Evolutionary conservation across 257 asterid genomes (phyloP).

Genomic region (Solanum medicagineum): DNA sequence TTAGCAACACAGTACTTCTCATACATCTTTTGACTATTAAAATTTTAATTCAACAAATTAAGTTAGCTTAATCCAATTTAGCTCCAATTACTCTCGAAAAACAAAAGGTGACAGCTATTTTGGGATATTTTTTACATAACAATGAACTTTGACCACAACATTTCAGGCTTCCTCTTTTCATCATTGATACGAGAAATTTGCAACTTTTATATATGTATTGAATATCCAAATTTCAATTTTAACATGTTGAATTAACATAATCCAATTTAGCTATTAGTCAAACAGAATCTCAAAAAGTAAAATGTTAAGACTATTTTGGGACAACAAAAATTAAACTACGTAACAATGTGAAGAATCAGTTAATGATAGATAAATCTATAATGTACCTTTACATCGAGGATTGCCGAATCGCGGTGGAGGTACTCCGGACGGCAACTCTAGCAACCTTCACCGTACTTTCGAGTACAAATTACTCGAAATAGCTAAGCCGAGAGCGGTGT

Average conservation of each 20-base stretch:
- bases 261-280: background rate
- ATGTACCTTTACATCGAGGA: background rate
- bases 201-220: background rate
- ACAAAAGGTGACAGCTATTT: background rate
- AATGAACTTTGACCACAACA: background rate
- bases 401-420: constrained; percentile 23
- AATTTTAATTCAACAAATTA: background rate
- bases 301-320: background rate
- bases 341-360: background rate
- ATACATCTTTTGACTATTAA: background rate
- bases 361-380: background rate
- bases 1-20: background rate
- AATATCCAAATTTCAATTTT: background rate
- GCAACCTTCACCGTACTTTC: constrained; percentile 69
- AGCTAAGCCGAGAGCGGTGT: constrained; percentile 47
- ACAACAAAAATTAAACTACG: background rate
- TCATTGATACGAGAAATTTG: background rate
- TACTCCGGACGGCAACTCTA: constrained; percentile 50
- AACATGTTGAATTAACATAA: background rate
- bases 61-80: background rate
- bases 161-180: background rate
- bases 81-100: background rate
- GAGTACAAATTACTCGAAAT: constrained; percentile 31
- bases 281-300: no score
- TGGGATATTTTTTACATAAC: background rate